Percentiles rank a stretch among this genome's conserved stretches.
phyloP scores from a whole-genome alignment of 2,329 filamentous ascomycete genomes.

The Fusarium coicis region DNA sequence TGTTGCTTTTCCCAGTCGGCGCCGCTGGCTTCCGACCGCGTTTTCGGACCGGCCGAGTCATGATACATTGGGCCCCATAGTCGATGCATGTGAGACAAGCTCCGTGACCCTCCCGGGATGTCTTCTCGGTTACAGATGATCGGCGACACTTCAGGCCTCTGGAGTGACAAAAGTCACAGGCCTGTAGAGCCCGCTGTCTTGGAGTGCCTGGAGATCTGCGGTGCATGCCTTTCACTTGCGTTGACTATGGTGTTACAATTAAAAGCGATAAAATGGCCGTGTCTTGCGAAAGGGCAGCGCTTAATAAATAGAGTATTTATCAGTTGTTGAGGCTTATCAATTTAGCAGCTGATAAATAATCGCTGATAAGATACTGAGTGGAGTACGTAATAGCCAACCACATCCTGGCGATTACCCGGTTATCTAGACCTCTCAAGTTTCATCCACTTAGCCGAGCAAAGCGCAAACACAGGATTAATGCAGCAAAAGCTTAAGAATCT shows the following conservation, averaged over 20 bases:
- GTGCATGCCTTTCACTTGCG: too few species aligned
- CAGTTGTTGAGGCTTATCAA: neutral
- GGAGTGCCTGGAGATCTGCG: neutral
- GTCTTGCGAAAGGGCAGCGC: too few species aligned
- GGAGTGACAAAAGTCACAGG: constrained; percentile 4
- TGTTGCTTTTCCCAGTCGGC: neutral
- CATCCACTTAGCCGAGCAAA: neutral
- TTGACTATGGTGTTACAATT: neutral
- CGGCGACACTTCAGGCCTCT: neutral
- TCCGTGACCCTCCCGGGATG: too few species aligned
- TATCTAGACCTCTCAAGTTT: neutral
- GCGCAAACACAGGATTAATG: neutral
- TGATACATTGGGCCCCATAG: neutral
- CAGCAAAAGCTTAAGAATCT: neutral
- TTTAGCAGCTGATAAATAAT: neutral
- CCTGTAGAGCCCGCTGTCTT: neutral
- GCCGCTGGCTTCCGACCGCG: neutral
- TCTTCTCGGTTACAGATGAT: neutral
- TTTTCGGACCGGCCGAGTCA: neutral
- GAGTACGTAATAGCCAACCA: neutral
- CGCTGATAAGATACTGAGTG: neutral
- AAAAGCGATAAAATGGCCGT: neutral
- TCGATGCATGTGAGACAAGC: neutral
- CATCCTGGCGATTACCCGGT: neutral
- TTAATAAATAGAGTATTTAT: neutral